Evolutionary conservation across 2,329 filamentous ascomycete species (phyloP).

Genomic region (Epichloe hybrida): DNA sequence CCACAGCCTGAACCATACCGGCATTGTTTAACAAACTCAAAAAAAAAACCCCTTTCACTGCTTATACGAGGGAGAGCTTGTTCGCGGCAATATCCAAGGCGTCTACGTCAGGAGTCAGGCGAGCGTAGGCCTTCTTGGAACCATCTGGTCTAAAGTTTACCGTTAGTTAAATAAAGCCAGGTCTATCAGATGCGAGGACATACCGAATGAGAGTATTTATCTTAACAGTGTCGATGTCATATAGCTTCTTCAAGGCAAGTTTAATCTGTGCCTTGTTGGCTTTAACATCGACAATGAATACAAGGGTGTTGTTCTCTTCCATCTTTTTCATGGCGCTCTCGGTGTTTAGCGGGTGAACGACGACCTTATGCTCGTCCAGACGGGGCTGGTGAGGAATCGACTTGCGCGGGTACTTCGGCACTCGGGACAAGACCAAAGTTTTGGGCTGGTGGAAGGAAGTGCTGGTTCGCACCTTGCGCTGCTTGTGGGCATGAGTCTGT

Average conservation of each 20-base stretch:
- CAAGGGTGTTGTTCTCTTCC: constrained; percentile 99
- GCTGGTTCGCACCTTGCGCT: constrained; percentile 80
- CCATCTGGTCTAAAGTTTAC: constrained; percentile 59
- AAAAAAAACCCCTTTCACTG: constrained; percentile 6
- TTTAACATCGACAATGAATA: constrained; percentile 95
- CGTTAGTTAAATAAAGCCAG: background rate
- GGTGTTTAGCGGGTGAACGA: constrained; percentile 97
- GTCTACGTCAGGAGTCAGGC: constrained; percentile 91
- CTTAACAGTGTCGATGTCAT: constrained; percentile 96
- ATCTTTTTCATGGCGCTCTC: constrained; percentile 99
- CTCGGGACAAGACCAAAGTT: constrained; percentile 81
- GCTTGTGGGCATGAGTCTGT: constrained; percentile 57
- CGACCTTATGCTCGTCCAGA: constrained; percentile 94
- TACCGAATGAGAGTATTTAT: constrained; percentile 99
- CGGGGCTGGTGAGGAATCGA: constrained; percentile 78
- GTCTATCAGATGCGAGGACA: constrained; percentile 13
- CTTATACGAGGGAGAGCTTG: constrained; percentile 95
- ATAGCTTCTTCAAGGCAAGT: constrained; percentile 94
- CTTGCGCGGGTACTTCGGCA: constrained; percentile 94
- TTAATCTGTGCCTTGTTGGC: constrained; percentile 99
- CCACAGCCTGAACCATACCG: constrained; percentile 23
- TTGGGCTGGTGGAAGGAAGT: constrained; percentile 97
- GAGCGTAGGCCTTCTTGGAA: constrained; percentile 96
- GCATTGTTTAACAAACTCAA: constrained; percentile 24
- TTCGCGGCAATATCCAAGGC: constrained; percentile 98